Evolutionary conservation across 495 filamentous ascomycete species (phyloP).

Genomic region (Chaetomium cochliodes): DNA sequence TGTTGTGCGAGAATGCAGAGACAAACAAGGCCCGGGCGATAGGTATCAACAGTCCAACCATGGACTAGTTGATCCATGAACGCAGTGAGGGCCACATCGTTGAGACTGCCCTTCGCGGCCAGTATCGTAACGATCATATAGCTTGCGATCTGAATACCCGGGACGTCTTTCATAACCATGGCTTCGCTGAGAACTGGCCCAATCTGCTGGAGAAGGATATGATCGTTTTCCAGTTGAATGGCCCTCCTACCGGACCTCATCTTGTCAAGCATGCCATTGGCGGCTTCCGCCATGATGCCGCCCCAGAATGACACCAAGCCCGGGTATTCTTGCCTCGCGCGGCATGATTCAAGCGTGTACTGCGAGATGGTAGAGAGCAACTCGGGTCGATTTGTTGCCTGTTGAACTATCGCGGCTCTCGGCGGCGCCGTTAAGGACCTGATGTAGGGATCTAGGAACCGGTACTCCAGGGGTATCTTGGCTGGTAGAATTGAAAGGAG

Average conservation of each 20-base stretch:
- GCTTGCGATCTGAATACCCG: slow-evolving; percentile 75
- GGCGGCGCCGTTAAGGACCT: slow-evolving; percentile 69
- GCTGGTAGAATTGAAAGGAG: slow-evolving; percentile 78
- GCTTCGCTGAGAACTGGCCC: slow-evolving; percentile 74
- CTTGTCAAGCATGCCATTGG: slow-evolving; percentile 74
- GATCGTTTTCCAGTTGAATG: slow-evolving; percentile 68
- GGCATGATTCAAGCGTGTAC: slow-evolving; percentile 69
- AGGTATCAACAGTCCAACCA: slow-evolving; percentile 70
- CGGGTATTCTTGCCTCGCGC: slow-evolving; percentile 66
- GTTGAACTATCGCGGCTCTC: slow-evolving; percentile 74
- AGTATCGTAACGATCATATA: slow-evolving; percentile 89
- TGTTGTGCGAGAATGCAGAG: slow-evolving; percentile 77
- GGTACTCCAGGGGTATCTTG: slow-evolving; percentile 68
- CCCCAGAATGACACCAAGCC: slow-evolving; percentile 85
- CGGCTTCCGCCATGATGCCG: slow-evolving; percentile 73
- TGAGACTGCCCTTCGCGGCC: slow-evolving; percentile 72
- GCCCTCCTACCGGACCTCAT: slow-evolving; percentile 66
- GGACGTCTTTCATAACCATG: slow-evolving; percentile 66
- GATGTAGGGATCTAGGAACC: slow-evolving; percentile 82
- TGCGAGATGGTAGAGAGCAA: slow-evolving; percentile 71
- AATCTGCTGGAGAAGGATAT: slow-evolving; percentile 71
- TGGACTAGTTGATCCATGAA: slow-evolving; percentile 82
- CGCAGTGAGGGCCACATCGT: slow-evolving; percentile 68
- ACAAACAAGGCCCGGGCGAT: slow-evolving; percentile 73
- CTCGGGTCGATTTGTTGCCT: slow-evolving; percentile 66